phyloP scores from a whole-genome alignment of 2,329 filamentous ascomycete genomes.

The Penicillium sp. region DNA sequence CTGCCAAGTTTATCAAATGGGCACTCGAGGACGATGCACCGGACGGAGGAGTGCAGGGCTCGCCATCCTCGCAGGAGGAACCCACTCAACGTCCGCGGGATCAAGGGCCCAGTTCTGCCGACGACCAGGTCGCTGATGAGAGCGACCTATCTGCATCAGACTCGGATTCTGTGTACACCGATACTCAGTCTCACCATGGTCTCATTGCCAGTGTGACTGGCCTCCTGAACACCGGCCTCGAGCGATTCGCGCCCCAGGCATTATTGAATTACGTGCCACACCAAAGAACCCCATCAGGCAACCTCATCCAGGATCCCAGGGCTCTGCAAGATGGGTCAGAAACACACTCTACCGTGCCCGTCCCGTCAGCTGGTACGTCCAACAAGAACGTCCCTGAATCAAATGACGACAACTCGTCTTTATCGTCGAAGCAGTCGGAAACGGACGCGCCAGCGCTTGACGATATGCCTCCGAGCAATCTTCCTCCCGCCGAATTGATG shows the following conservation, averaged over 20 bases:
- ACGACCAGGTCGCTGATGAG: slow-evolving; percentile 8
- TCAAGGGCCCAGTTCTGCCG: not conserved
- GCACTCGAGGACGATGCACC: slow-evolving; percentile 49
- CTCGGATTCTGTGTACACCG: slow-evolving; percentile 14
- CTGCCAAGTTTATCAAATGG: slow-evolving; percentile 78
- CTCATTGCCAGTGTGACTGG: slow-evolving; percentile 34
- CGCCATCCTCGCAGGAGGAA: not conserved
- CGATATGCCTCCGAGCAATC: slow-evolving; percentile 17
- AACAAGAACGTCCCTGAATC: not conserved
- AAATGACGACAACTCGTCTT: slow-evolving; percentile 12
- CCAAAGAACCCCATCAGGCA: slow-evolving; percentile 12
- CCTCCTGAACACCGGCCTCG: slow-evolving; percentile 40
- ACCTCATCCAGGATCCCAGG: slow-evolving; percentile 1
- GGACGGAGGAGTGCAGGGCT: slow-evolving; percentile 25
- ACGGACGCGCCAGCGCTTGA: slow-evolving; percentile 12
- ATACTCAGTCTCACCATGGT: slow-evolving; percentile 25
- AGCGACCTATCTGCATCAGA: slow-evolving; percentile 12
- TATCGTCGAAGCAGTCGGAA: slow-evolving; percentile 17
- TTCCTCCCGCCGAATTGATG: slow-evolving; percentile 21
- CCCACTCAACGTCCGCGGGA: not conserved
- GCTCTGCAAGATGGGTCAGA: not conserved
- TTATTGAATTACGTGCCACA: slow-evolving; percentile 45
- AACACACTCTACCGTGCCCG: not conserved
- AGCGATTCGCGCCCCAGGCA: slow-evolving; percentile 47
- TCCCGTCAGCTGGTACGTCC: not conserved